Conservation (phyloP, 768 basidiomycete genomes). For the Crassisporium funariophilum region DNA sequence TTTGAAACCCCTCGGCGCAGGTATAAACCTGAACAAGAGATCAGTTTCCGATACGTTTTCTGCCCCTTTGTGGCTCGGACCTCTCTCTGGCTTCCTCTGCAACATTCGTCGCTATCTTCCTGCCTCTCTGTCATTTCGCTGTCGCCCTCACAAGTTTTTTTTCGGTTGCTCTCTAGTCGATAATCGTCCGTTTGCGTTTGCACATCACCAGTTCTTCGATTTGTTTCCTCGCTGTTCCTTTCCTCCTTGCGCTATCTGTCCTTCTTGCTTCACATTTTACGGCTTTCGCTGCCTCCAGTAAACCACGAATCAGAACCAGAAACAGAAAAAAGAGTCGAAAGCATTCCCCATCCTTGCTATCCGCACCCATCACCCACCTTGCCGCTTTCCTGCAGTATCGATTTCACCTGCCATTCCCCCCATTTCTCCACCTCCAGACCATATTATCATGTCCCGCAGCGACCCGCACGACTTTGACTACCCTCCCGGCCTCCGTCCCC, state of each 20-base stretch:
- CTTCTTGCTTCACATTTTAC: constrained; percentile 22
- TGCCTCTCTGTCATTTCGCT: constrained; percentile 32
- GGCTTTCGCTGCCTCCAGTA: constrained; percentile 13
- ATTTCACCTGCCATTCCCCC: constrained; percentile 16
- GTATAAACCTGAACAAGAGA: constrained; percentile 20
- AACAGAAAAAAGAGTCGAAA: constrained; percentile 7
- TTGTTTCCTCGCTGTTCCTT: constrained; percentile 31
- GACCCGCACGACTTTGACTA: constrained; percentile 45
- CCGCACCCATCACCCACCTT: constrained; percentile 7
- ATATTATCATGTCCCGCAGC: constrained; percentile 50
- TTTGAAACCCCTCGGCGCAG: constrained; percentile 32
- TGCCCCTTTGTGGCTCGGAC: constrained; percentile 21
- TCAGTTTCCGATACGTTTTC: constrained; percentile 12
- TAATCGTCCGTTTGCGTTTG: constrained; percentile 40
- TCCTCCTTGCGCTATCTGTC: constrained; percentile 16
- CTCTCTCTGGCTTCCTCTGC: constrained; percentile 17
- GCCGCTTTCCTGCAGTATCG: constrained; percentile 6
- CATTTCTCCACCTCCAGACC: constrained; percentile 8
- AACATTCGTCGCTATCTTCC: constrained; percentile 17
- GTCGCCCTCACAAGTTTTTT: constrained; percentile 34
- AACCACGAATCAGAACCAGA: constrained; percentile 9
- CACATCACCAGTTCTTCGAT: constrained; percentile 36
- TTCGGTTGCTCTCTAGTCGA: constrained; percentile 40
- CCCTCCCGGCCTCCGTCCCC: constrained; percentile 35
- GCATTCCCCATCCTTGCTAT: not conserved